These are phyloP conservation scores for Macrolepiota dolichaula DNA, from an alignment of 768 basidiomycete genomes.

Conservation along the genomic window DNA sequence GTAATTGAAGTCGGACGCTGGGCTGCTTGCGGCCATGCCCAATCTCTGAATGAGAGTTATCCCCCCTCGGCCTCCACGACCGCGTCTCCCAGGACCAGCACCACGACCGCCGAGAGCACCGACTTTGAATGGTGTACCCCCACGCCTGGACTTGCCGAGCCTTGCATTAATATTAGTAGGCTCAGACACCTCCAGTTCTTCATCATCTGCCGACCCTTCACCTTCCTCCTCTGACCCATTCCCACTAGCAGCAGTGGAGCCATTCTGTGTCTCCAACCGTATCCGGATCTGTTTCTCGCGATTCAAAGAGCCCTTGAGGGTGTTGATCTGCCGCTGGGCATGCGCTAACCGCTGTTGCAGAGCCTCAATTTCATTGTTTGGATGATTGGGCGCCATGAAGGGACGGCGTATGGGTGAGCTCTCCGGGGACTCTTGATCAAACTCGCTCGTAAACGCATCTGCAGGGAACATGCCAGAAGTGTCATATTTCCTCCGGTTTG, in stretches of 20 bases:
- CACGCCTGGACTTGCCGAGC: conserved; percentile 20
- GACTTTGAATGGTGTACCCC: conserved; percentile 56
- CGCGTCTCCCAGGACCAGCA: conserved; percentile 30
- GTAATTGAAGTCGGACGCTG: conserved; percentile 47
- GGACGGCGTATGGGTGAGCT: conserved; percentile 46
- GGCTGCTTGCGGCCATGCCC: conserved; percentile 52
- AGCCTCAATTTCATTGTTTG: conserved; percentile 77
- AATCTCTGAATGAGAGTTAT: conserved; percentile 60
- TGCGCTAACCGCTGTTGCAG: conserved; percentile 80
- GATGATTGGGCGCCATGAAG: conserved; percentile 71
- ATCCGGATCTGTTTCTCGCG: conserved; percentile 83
- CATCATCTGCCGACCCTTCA: conserved; percentile 33
- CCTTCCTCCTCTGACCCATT: conserved; percentile 24
- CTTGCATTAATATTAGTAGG: conserved; percentile 30
- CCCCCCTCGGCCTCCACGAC: conserved; percentile 49
- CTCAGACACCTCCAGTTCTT: conserved; percentile 41
- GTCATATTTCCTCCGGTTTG: conserved; percentile 54
- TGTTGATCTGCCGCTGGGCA: conserved; percentile 81
- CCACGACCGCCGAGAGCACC: conserved; percentile 27
- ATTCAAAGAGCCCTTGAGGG: conserved; percentile 73
- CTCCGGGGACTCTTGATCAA: conserved; percentile 54
- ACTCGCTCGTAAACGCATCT: conserved; percentile 41
- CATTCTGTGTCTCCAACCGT: conserved; percentile 25
- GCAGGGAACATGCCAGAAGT: conserved; percentile 35
- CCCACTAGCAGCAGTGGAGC: conserved; percentile 29